phyloP scores from a whole-genome alignment of 352 stramenopile species.

The Phytophthora chlamydospora region DNA sequence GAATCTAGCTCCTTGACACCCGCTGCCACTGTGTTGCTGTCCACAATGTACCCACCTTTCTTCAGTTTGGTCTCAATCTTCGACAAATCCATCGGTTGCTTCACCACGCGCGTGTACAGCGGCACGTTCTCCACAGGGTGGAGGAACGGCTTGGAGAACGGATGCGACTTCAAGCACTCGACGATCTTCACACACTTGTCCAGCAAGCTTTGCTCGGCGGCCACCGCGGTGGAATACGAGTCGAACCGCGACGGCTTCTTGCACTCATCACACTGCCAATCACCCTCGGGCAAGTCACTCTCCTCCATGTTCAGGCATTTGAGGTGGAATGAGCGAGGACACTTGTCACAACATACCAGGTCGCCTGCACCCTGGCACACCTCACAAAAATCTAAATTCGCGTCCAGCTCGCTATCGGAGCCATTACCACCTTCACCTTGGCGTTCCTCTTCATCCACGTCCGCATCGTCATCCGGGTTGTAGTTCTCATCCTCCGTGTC shows the following conservation, averaged over 20 bases:
- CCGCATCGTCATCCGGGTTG: slow-evolving; percentile 24
- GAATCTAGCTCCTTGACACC: slow-evolving; percentile 52
- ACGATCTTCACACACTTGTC: slow-evolving; percentile 78
- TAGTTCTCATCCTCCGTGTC: slow-evolving; percentile 28
- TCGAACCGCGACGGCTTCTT: slow-evolving; percentile 75
- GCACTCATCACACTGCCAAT: slow-evolving; percentile 85
- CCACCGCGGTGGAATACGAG: slow-evolving; percentile 50
- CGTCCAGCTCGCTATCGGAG: slow-evolving; percentile 70
- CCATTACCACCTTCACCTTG: slow-evolving; percentile 32
- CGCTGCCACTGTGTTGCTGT: slow-evolving; percentile 33
- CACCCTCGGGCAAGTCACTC: slow-evolving; percentile 74
- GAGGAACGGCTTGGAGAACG: slow-evolving; percentile 85
- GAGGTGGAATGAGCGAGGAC: slow-evolving; percentile 92
- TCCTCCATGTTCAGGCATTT: slow-evolving; percentile 81
- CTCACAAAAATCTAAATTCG: slow-evolving; percentile 86
- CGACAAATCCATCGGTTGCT: slow-evolving; percentile 84
- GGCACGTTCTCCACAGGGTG: slow-evolving; percentile 75
- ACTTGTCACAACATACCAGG: slow-evolving; percentile 91
- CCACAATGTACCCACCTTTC: slow-evolving; percentile 60
- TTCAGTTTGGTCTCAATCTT: slow-evolving; percentile 75
- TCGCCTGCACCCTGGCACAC: slow-evolving; percentile 86
- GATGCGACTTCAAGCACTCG: slow-evolving; percentile 69
- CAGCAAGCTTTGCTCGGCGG: slow-evolving; percentile 54
- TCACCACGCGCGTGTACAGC: slow-evolving; percentile 76
- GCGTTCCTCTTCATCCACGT: slow-evolving; percentile 15